Conservation (phyloP, 768 basidiomycete genomes). For the Pulveroboletus frians region DNA sequence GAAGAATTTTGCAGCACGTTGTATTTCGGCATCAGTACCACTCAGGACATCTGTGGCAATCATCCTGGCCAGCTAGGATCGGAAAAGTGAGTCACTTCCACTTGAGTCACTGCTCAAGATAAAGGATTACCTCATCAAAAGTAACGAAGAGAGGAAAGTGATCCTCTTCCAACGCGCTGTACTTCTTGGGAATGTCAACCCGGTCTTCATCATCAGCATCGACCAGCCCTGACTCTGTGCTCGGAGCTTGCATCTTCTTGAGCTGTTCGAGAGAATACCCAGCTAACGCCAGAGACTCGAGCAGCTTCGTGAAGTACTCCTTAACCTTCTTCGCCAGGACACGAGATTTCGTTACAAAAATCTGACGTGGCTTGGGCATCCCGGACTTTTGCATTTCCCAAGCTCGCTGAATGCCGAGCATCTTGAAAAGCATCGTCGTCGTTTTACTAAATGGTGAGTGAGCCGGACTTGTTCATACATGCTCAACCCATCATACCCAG, state of each 20-base stretch:
- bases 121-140: conserved; percentile 47
- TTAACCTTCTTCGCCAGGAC: conserved; percentile 66
- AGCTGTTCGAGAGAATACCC: conserved; percentile 38
- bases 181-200: conserved; percentile 38
- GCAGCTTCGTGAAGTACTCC: conserved; percentile 53
- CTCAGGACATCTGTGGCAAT: conserved; percentile 21
- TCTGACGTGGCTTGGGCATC: conserved; percentile 51
- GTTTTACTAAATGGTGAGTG: conserved; percentile 48
- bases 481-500: conserved; percentile 43
- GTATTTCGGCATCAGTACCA: conserved; percentile 2
- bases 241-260: conserved; percentile 19
- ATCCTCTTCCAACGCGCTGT: conserved; percentile 49
- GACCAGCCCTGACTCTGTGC: conserved; percentile 22
- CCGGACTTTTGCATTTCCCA: conserved; percentile 34
- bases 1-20: conserved; percentile 11
- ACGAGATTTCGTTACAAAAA: conserved; percentile 69
- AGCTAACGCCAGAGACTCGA: conserved; percentile 39
- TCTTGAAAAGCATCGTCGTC: conserved; percentile 73
- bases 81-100: neutral
- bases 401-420: conserved; percentile 60
- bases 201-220: conserved; percentile 33
- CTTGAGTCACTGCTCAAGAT: neutral
- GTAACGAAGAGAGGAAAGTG: conserved; percentile 72
- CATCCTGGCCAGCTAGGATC: conserved; percentile 22
- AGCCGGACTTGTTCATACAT: neutral